phyloP scores from a whole-genome alignment of 805 yeast genomes.

The Blastobotrys robertii region DNA sequence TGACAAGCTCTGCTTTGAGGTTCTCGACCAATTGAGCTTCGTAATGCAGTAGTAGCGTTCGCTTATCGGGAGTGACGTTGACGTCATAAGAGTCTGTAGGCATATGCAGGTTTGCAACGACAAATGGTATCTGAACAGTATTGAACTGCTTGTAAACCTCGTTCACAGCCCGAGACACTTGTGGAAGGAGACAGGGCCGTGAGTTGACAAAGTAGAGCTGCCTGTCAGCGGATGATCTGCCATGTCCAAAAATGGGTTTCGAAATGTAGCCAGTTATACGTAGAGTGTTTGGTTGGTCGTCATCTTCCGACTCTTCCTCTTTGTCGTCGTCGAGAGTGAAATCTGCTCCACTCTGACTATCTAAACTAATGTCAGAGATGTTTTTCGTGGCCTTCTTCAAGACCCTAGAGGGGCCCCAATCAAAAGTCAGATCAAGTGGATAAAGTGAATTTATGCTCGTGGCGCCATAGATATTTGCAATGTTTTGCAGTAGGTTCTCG shows the following conservation, averaged over 20 bases:
- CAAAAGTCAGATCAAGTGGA: conserved; percentile 33
- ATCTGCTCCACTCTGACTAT: too few relatives aligned
- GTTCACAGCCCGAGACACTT: conserved; percentile 48
- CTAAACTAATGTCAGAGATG: too few relatives aligned
- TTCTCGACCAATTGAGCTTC: conserved; percentile 52
- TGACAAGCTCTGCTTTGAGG: conserved; percentile 40
- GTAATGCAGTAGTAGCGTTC: conserved; percentile 56
- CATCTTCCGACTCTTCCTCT: conserved; percentile 7
- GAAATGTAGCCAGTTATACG: conserved; percentile 57
- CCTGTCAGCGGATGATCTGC: conserved; percentile 61
- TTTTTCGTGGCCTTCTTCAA: conserved; percentile 7
- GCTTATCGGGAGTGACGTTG: conserved; percentile 88
- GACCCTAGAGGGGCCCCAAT: conserved; percentile 8
- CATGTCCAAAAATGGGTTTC: conserved; percentile 68
- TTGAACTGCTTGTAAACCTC: conserved; percentile 69
- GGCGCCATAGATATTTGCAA: conserved; percentile 63
- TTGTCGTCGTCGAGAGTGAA: conserved; percentile 3
- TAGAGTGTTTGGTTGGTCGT: conserved; percentile 22
- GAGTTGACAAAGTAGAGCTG: conserved; percentile 67
- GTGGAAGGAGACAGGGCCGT: conserved; percentile 59
- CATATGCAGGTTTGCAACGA: conserved; percentile 50
- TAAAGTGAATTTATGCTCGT: conserved; percentile 50
- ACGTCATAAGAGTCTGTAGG: conserved; percentile 49
- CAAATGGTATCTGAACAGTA: conserved; percentile 61
- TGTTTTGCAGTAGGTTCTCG: conserved; percentile 40